Conservation (phyloP, 78 protist genomes). For the Dictyostelium brefeldianum region DNA sequence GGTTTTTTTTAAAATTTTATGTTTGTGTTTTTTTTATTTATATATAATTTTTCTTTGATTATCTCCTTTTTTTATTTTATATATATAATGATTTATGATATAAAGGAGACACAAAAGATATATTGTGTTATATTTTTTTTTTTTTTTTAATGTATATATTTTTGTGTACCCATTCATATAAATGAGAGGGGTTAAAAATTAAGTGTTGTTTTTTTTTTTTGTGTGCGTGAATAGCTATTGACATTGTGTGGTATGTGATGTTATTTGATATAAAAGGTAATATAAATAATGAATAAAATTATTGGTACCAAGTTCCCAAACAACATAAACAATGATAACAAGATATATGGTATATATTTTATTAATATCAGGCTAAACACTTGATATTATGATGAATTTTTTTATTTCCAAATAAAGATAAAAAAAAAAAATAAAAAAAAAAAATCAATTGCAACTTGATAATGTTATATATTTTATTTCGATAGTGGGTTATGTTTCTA, state of each 20-base stretch:
- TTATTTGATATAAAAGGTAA: background rate
- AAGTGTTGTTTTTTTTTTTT: background rate
- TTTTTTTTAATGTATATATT: background rate
- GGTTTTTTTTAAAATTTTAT: background rate
- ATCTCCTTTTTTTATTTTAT: background rate
- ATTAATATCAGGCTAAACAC: too few relatives aligned
- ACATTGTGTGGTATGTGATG: background rate
- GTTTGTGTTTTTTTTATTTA: too few relatives aligned
- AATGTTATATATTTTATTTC: too few relatives aligned
- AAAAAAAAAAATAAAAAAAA: too few relatives aligned
- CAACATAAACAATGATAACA: background rate
- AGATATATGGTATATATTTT: background rate
- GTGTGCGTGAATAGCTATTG: background rate
- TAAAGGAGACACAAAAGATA: too few relatives aligned
- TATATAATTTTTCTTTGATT: background rate
- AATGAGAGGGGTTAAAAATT: background rate
- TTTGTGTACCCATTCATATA: background rate
- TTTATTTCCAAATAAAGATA: too few relatives aligned
- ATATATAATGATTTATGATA: background rate
- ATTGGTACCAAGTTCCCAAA: background rate
- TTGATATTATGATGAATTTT: too few relatives aligned
- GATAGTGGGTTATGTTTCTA: too few relatives aligned
- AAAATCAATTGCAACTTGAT: background rate
- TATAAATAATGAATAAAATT: background rate
- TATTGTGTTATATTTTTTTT: background rate